These are phyloP conservation scores for Hypoxylon sp. DNA, from an alignment of 2,329 filamentous ascomycete genomes.

Conservation along the genomic window DNA sequence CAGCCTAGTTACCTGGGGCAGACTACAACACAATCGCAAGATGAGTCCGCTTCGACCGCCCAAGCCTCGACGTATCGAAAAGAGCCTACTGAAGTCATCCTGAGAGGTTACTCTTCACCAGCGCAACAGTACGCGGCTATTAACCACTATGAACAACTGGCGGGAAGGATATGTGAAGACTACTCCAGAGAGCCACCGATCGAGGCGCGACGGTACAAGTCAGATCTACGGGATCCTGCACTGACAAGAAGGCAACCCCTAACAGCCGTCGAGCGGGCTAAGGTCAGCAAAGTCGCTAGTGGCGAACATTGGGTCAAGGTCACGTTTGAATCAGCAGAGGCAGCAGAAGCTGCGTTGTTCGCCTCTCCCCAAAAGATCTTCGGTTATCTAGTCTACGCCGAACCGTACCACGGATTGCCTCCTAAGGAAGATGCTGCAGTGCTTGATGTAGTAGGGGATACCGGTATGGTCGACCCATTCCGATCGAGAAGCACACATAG, in stretches of 20 bases:
- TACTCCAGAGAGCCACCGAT: conserved; percentile 88
- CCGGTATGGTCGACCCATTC: conserved; percentile 55
- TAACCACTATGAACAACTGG: conserved; percentile 88
- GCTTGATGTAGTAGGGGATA: conserved; percentile 63
- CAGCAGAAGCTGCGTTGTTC: conserved; percentile 78
- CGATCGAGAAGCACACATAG: conserved; percentile 39
- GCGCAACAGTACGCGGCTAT: conserved; percentile 87
- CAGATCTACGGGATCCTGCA: conserved; percentile 80
- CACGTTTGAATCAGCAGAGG: conserved; percentile 81
- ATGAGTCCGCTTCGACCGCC: conserved; percentile 54
- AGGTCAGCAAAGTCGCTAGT: conserved; percentile 85
- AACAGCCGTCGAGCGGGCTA: conserved; percentile 79
- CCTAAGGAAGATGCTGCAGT: conserved; percentile 76
- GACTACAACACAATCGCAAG: conserved; percentile 54
- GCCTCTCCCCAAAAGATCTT: conserved; percentile 80
- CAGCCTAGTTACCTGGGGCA: conserved; percentile 57
- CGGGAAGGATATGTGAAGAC: conserved; percentile 90
- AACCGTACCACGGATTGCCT: conserved; percentile 76
- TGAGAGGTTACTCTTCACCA: conserved; percentile 81
- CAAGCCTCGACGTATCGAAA: conserved; percentile 52
- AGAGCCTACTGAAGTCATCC: conserved; percentile 79
- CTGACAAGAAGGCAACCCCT: conserved; percentile 76
- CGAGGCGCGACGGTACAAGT: conserved; percentile 78
- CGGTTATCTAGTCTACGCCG: conserved; percentile 78
- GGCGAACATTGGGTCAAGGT: conserved; percentile 94